Conservation (phyloP, 805 yeast species). For the Barnettozyma salicaria region DNA sequence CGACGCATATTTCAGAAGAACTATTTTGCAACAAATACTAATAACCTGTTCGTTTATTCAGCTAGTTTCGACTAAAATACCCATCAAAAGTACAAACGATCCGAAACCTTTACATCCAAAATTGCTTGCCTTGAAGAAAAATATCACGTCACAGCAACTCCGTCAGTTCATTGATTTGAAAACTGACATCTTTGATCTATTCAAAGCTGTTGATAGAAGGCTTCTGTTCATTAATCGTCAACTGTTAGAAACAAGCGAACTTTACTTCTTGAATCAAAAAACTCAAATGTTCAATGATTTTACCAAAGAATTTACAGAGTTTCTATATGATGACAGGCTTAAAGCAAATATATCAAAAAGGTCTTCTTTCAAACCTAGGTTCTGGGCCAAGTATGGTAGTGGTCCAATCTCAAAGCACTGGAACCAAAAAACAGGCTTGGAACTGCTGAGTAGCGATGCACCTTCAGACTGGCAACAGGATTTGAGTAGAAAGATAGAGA, state of each 20-base stretch:
- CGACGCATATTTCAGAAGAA: constrained; percentile 17
- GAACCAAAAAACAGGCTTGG: constrained; percentile 37
- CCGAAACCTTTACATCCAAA: not conserved
- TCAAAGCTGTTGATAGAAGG: constrained; percentile 8
- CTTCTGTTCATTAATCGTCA: not conserved
- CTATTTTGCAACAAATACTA: constrained; percentile 6
- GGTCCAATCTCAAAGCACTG: constrained; percentile 29
- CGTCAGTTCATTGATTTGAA: constrained; percentile 2
- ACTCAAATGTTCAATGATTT: constrained; percentile 9
- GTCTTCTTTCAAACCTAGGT: constrained; percentile 10
- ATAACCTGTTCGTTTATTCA: constrained; percentile 7
- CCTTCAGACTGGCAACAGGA: constrained; percentile 6
- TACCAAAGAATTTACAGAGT: constrained; percentile 1
- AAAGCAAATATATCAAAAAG: constrained; percentile 5
- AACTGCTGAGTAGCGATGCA: constrained; percentile 22
- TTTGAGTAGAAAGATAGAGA: constrained; percentile 2
- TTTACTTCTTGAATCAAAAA: constrained; percentile 8
- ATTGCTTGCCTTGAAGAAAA: not conserved
- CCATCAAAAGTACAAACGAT: not conserved
- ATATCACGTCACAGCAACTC: not conserved
- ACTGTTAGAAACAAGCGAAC: constrained; percentile 5
- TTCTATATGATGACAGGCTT: constrained; percentile 5
- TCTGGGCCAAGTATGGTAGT: constrained; percentile 24
- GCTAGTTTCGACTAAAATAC: not conserved
- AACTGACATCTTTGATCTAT: not conserved